These are phyloP conservation scores for Arctostaphylos glauca DNA, from an alignment of 148 eudicot species.

Conservation along the genomic window DNA sequence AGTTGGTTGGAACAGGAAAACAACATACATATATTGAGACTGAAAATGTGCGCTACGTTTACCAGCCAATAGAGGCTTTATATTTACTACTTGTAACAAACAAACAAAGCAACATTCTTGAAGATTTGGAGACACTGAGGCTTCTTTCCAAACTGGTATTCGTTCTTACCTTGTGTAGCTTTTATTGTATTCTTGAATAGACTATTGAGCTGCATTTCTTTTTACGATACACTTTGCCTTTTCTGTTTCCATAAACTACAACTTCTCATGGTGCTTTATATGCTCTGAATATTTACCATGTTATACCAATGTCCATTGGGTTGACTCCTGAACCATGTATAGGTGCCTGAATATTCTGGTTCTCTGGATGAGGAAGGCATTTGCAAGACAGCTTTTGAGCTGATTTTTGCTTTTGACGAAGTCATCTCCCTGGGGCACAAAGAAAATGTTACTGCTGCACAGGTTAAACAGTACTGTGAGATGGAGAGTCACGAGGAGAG, in stretches of 20 bases:
- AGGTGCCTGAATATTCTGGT: constrained; percentile 88
- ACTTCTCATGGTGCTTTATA: background rate
- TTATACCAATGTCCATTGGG: background rate
- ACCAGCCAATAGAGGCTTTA: constrained; percentile 89
- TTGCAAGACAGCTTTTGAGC: constrained; percentile 81
- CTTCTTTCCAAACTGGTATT: constrained; percentile 94
- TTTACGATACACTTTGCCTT: background rate
- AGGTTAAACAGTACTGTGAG: constrained; percentile 96
- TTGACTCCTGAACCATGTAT: constrained; percentile 47
- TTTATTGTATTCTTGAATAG: background rate
- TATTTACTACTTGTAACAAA: constrained; percentile 88
- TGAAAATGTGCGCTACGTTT: constrained; percentile 97
- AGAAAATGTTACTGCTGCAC: constrained; percentile 88
- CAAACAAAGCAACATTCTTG: constrained; percentile 98
- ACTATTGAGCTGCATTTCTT: background rate
- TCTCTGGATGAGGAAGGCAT: constrained; percentile 95
- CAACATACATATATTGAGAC: constrained; percentile 98
- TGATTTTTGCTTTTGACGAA: constrained; percentile 94
- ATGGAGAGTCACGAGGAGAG: constrained; percentile 99
- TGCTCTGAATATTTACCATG: background rate
- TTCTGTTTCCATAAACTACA: background rate
- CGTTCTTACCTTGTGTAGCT: constrained; percentile 22
- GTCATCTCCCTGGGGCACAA: constrained; percentile 93
- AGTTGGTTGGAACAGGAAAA: constrained; percentile 95
- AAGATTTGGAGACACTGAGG: constrained; percentile 96